These are phyloP conservation scores for Kwoniella europaea DNA, from an alignment of 768 basidiomycete genomes.

Conservation along the genomic window DNA sequence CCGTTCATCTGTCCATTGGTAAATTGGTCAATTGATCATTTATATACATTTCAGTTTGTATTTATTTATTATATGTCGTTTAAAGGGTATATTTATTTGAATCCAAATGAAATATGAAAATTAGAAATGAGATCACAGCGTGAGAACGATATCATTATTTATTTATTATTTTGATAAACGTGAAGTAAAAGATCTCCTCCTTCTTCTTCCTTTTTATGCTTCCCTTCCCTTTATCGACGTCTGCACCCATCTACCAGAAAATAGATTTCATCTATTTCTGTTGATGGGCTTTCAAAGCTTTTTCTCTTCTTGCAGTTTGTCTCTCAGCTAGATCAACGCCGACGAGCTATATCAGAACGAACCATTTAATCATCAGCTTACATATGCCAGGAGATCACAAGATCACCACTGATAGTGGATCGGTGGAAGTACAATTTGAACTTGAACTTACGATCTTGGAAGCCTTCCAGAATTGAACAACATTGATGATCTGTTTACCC, in stretches of 20 bases:
- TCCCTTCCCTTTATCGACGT: no score
- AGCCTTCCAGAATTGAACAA: constrained; percentile 98
- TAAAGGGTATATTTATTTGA: background rate
- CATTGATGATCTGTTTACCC: constrained; percentile 88
- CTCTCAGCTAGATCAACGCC: constrained; percentile 90
- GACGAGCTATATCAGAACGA: constrained; percentile 63
- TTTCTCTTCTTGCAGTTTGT: constrained; percentile 46
- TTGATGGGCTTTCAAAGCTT: constrained; percentile 19
- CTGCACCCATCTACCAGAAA: background rate
- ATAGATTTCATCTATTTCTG: background rate
- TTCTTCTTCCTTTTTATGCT: no score
- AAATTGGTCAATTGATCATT: background rate
- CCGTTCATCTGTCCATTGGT: no score
- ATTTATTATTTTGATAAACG: no score
- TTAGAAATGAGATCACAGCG: no score
- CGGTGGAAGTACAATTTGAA: background rate
- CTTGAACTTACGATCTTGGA: constrained; percentile 61
- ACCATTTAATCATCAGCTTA: background rate
- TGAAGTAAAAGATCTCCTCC: no score
- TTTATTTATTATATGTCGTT: background rate
- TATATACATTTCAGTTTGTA: background rate
- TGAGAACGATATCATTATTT: no score
- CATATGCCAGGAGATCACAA: no score
- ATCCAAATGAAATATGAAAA: no score
- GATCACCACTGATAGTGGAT: background rate